A percentile compares a stretch with the other conserved stretches of the same genome.
Conservation (phyloP, 1,139 yeast species). For the Debaryomyces subglobosus region DNA sequence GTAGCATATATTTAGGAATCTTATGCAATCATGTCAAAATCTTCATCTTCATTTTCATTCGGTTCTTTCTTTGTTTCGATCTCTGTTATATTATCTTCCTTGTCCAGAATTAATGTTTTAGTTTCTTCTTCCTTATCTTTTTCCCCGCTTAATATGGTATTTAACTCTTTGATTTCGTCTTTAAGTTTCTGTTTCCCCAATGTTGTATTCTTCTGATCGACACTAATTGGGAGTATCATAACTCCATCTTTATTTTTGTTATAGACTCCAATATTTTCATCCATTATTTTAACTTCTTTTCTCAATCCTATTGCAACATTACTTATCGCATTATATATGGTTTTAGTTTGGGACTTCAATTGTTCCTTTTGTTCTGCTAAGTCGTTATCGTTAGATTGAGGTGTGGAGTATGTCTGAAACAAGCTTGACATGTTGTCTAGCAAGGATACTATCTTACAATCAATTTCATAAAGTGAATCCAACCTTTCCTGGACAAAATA, state of each 20-base stretch:
- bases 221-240: constrained; percentile 60
- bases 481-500: constrained; percentile 48
- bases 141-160: constrained; percentile 21
- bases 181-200: constrained; percentile 54
- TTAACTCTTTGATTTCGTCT: constrained; percentile 35
- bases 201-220: constrained; percentile 64
- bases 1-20: background rate
- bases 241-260: constrained; percentile 48
- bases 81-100: constrained; percentile 4
- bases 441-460: constrained; percentile 45
- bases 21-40: constrained; percentile 4
- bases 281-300: constrained; percentile 59
- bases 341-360: constrained; percentile 33
- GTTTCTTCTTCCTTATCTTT: constrained; percentile 10
- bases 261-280: constrained; percentile 56
- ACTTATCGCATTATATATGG: constrained; percentile 38
- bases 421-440: constrained; percentile 43
- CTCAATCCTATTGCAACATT: constrained; percentile 52
- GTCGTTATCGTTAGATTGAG: constrained; percentile 18
- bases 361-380: constrained; percentile 23
- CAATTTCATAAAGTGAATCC: constrained; percentile 48
- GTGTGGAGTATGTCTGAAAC: constrained; percentile 41
- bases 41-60: background rate
- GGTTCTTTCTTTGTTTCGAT: constrained; percentile 5
- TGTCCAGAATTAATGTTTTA: background rate